Evolutionary conservation across 331 rosid genomes (phyloP), one percentile per base, ranked within the genome.

Genomic region (Malus hybrid): DNA sequence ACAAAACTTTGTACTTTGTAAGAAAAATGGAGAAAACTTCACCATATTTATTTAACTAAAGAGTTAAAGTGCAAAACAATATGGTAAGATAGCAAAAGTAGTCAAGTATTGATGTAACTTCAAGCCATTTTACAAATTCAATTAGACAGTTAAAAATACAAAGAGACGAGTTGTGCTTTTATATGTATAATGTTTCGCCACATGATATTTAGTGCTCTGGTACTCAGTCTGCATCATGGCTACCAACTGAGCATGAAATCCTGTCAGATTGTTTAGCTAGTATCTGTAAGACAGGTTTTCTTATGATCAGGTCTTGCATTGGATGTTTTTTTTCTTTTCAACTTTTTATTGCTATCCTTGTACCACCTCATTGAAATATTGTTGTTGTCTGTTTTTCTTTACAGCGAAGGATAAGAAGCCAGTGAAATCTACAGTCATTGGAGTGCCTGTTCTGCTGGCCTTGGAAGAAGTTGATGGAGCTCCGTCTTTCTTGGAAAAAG

Each of bases 401-500:
- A 75, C 69, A 92, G 99, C 69, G 74, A 89, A 81, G 74, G 97
- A 90, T 22, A 83, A 69, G 76, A 90, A 78, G 31, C 87, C 89
- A n/a, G 61, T 16, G 19, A 95, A 87, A 82, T 84, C 93, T 73
- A 83, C 80, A 4, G 93, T 95, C 70, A 73, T 89, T 76, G 94
- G 99, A 73, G 85, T 91, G 66, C 98, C 99, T 57, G 83, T 95
- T 81, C 86, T 95, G 82, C 94, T 92, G 82, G 98, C 98, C 70
- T 72, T 95, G 84, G 99, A 95, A 81, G 99, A 95, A 69, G 96
- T 83, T 67, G 98, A 95, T 81, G 99, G 99, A 82, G 69, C 93
- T 78, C 98, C 99, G 27, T 87, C 98, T 69, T 95, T 95, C 85
- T 82, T 95, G 83, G 99, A 95, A 87, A 95, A 95, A 87, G 97